Conservation (phyloP, 225 moss, liverwort and hornwort genomes). For the Takakia lepidozioides region DNA sequence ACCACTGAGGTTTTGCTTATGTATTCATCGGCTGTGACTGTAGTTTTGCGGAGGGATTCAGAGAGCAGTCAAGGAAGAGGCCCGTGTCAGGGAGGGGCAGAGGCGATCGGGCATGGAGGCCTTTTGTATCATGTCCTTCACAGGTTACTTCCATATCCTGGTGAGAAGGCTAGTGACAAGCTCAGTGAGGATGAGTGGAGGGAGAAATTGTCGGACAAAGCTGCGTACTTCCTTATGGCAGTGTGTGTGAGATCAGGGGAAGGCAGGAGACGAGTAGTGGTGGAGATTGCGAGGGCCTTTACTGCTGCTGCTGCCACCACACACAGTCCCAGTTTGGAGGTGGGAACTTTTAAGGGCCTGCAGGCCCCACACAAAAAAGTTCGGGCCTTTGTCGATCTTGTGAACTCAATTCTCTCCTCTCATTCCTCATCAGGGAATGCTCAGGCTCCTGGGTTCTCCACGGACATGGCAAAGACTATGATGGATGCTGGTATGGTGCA, state of each 20-base stretch:
- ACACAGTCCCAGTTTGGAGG: slow-evolving; percentile 27
- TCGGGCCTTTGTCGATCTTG: slow-evolving; percentile 83
- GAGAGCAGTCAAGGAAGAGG: slow-evolving; percentile 98
- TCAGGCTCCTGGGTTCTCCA: slow-evolving; percentile 81
- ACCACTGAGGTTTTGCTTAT: slow-evolving; percentile 83
- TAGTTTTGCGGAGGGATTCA: slow-evolving; percentile 73
- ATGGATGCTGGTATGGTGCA: slow-evolving; percentile 91
- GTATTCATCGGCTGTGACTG: slow-evolving; percentile 92
- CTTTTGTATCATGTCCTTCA: slow-evolving; percentile 95
- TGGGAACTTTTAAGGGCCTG: slow-evolving; percentile 25
- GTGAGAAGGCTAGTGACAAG: slow-evolving; percentile 63
- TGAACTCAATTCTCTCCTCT: slow-evolving; percentile 81
- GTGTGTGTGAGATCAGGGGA: slow-evolving; percentile 91
- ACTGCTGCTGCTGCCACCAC: slow-evolving; percentile 34
- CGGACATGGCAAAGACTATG: slow-evolving; percentile 94
- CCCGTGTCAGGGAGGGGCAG: slow-evolving; percentile 77
- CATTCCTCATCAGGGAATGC: slow-evolving; percentile 63
- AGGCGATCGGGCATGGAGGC: slow-evolving; percentile 91
- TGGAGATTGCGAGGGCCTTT: slow-evolving; percentile 80
- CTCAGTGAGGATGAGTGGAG: slow-evolving; percentile 79
- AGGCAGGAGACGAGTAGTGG: slow-evolving; percentile 86
- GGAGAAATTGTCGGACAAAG: slow-evolving; percentile 90
- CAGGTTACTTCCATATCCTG: slow-evolving; percentile 74
- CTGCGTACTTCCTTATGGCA: slow-evolving; percentile 94
- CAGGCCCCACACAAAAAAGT: slow-evolving; percentile 75